phyloP scores from a whole-genome alignment of 768 basidiomycete genomes.

The Termitomyces sp. region DNA sequence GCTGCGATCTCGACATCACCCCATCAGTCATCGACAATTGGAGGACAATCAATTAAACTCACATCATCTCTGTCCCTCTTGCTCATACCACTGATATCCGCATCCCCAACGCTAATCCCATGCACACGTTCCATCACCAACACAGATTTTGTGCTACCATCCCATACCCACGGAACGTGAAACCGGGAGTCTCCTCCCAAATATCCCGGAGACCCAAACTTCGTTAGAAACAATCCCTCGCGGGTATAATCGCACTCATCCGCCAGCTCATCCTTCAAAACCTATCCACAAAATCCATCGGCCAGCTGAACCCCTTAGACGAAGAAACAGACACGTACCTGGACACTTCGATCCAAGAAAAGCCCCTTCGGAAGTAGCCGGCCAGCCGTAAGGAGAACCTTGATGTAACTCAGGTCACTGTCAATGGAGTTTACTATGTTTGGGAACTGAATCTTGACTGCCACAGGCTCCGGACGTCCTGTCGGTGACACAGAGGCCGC shows the following conservation, averaged over 20 bases:
- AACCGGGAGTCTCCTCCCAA: slow-evolving; percentile 63
- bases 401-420: slow-evolving; percentile 84
- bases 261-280: slow-evolving; percentile 82
- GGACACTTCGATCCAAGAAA: slow-evolving; percentile 84
- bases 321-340: slow-evolving; percentile 33
- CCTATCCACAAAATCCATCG: slow-evolving; percentile 31
- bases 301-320: neutral
- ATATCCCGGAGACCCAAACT: slow-evolving; percentile 46
- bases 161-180: slow-evolving; percentile 83
- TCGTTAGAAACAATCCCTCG: slow-evolving; percentile 67
- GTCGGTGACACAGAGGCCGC: slow-evolving; percentile 46
- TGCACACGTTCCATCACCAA: slow-evolving; percentile 85
- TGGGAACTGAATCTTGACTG: slow-evolving; percentile 93
- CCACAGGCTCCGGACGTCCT: slow-evolving; percentile 50
- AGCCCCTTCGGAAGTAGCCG: slow-evolving; percentile 81
- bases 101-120: slow-evolving; percentile 77
- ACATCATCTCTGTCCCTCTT: slow-evolving; percentile 74
- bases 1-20: slow-evolving; percentile 62
- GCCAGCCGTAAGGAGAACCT: slow-evolving; percentile 74
- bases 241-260: slow-evolving; percentile 91
- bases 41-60: slow-evolving; percentile 7
- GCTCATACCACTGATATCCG: slow-evolving; percentile 43
- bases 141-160: slow-evolving; percentile 73
- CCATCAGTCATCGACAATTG: neutral
- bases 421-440: slow-evolving; percentile 82